Base-by-base conservation (phyloP, 495 filamentous ascomycete species). In the Bathelium albidoporum region DNA sequence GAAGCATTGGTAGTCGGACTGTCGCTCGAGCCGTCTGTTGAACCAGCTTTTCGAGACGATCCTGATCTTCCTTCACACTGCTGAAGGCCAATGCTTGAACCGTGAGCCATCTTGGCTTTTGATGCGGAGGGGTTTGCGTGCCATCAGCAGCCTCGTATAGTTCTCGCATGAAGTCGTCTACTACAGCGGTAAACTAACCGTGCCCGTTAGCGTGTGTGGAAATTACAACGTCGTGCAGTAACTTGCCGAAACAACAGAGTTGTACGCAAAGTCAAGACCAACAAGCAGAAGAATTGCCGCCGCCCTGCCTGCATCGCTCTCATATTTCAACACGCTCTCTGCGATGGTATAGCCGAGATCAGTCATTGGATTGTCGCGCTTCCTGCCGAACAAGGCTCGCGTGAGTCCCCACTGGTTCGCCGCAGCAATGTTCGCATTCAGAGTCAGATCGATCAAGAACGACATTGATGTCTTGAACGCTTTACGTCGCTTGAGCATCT, bases 401-500 rank as follows among this genome's bases (percentile, higher is more conserved):
- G 53, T 45, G 9, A 66, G 18, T 28, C 63, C 32, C 43, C 41
- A 68, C 58, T 59, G 59, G 31, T 29, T 61, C 32, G 67, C 67
- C 44, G 49, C 53, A 45, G n/a, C 58, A 44, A 68, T 36, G 29
- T 66, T 68, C 20, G 62, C 69, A 26, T 64, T 49, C 36, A 63
- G 60, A 34, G 67, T 58, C 14, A 69, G 58, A 32, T 62, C 32
- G 22, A 39, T 61, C 29, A 71, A 63, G 31, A 71, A 67, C 20
- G 64, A 41, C 64, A 71, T 69, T 11, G 69, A 71, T 12, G 24
- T 52, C 45, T 61, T 69, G 52, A 65, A 71, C 3, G 60, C 69
- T 24, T 28, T 62, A 10, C 69, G 55, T 20, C 69, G 64, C 45
- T 66, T 66, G 43, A 49, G 63, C 49, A 66, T n/a, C 32, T 63